Base-by-base conservation (phyloP, 495 filamentous ascomycete species). In the Aspergillus conjunctus region DNA sequence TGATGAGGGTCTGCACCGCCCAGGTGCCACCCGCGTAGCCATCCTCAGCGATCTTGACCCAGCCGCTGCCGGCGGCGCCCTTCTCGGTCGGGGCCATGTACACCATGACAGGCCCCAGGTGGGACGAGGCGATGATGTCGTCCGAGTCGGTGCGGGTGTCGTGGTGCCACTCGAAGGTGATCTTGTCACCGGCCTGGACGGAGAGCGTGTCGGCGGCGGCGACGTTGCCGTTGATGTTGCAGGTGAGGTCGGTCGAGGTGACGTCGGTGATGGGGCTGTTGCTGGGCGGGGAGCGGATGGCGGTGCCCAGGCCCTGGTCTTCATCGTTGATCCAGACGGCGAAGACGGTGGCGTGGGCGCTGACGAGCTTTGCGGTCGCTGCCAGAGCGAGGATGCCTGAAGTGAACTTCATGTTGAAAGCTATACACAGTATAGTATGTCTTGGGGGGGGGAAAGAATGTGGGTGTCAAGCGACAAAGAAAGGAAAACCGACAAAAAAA, bases 81-180 rank as follows among this genome's bases (percentile, higher is more conserved):
- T 58, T 57, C 31, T 62, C 43, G 18, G 66, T 68, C 3, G 56
- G 56, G 9, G 66, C 66, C 55, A 68, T 68, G 66, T 68, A 68
- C 49, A 63, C 60, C 48, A 68, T 43, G 59, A 68, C 62, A 44
- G 66, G 66, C 20, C 66, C 66, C 44, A 52, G 34, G 56, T 68
- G 66, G 34, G 66, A 65, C 11, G 50, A 51, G 54, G 54, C 66
- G 58, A 68, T 68, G 66, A 68, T 68, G 62, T 68, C 66, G 66
- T 68, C 66, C 15, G 62, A 63, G 43, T 41, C 48, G 26, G 50
- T 34, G 17, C 66, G 66, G 56, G 26, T 52, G 56, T 63, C 34
- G 62, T 68, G 66, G 66, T 68, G 66, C 66, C 66, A 68, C 54
- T 68, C 66, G 54, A 68, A 68, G 50, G 66, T 68, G 57, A 68